A percentile compares a stretch with the other conserved stretches of the same genome.
These are phyloP conservation scores for Ogataea allantospora DNA, from an alignment of 805 yeast species.

Conservation along the genomic window DNA sequence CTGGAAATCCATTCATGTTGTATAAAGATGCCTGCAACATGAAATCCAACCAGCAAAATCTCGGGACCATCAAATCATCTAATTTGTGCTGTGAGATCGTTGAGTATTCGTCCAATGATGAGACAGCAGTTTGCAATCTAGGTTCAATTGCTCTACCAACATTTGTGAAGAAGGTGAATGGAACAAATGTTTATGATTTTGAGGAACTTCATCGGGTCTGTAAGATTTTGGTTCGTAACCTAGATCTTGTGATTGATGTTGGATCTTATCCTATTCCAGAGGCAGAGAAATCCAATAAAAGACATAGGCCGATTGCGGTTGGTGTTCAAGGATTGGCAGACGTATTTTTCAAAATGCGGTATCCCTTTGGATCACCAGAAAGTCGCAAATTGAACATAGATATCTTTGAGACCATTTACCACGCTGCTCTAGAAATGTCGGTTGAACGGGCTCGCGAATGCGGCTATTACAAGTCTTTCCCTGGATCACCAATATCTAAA, in stretches of 20 bases:
- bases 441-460: slow-evolving; percentile 67
- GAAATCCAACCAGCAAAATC: slow-evolving; percentile 86
- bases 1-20: slow-evolving; percentile 93
- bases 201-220: slow-evolving; percentile 69
- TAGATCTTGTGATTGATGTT: slow-evolving; percentile 81
- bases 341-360: slow-evolving; percentile 70
- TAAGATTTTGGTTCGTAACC: slow-evolving; percentile 74
- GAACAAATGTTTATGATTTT: slow-evolving; percentile 62
- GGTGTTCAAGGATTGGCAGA: slow-evolving; percentile 99
- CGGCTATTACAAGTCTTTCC: slow-evolving; percentile 72
- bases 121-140: slow-evolving; percentile 92
- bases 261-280: slow-evolving; percentile 80
- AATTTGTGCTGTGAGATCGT: slow-evolving; percentile 93
- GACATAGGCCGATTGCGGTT: slow-evolving; percentile 90
- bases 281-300: slow-evolving; percentile 72
- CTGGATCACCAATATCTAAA: slow-evolving; percentile 87
- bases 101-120: slow-evolving; percentile 88
- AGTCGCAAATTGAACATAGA: slow-evolving; percentile 77
- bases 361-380: slow-evolving; percentile 82
- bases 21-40: slow-evolving; percentile 89
- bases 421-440: slow-evolving; percentile 87
- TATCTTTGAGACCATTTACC: slow-evolving; percentile 94
- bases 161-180: slow-evolving; percentile 48
- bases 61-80: slow-evolving; percentile 90
- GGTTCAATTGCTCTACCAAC: slow-evolving; percentile 89